Evolutionary conservation across 2,329 filamentous ascomycete species (phyloP).

Genomic region (Lecanicillium sp.): DNA sequence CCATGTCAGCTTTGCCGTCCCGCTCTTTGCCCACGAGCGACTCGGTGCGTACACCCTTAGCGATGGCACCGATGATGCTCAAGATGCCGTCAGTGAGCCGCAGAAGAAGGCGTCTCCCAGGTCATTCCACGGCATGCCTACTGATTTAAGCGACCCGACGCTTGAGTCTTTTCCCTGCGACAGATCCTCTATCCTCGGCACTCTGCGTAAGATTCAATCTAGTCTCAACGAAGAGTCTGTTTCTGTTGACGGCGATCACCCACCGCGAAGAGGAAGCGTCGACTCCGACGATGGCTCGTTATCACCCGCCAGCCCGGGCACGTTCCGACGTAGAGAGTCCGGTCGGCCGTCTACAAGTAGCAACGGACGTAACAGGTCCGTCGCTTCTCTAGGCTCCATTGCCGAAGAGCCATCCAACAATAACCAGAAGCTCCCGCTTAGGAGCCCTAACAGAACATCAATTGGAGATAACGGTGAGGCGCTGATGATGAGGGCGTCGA

Average conservation of each 20-base stretch:
- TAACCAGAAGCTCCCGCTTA: background rate
- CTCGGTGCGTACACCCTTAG: slow-evolving; percentile 35
- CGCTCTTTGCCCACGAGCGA: slow-evolving; percentile 43
- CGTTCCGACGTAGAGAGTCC: slow-evolving; percentile 27
- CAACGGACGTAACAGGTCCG: slow-evolving; percentile 30
- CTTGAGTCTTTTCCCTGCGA: slow-evolving; percentile 44
- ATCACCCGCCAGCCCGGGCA: slow-evolving; percentile 29
- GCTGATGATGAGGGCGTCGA: slow-evolving; percentile 10
- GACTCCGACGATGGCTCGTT: slow-evolving; percentile 36
- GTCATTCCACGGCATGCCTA: slow-evolving; percentile 2
- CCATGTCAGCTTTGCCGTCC: slow-evolving; percentile 19
- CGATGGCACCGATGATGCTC: slow-evolving; percentile 25
- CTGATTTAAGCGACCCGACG: slow-evolving; percentile 41
- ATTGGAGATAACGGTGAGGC: slow-evolving; percentile 1
- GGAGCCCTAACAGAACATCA: background rate
- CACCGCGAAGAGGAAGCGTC: slow-evolving; percentile 24
- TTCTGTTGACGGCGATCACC: slow-evolving; percentile 22
- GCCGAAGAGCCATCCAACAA: slow-evolving; percentile 33
- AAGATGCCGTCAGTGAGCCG: slow-evolving; percentile 10
- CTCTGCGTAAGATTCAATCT: slow-evolving; percentile 40
- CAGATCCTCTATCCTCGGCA: slow-evolving; percentile 37
- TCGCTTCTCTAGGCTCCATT: slow-evolving; percentile 40
- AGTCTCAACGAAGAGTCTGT: slow-evolving; percentile 36
- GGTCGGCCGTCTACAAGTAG: slow-evolving; percentile 27
- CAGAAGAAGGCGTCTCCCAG: slow-evolving; percentile 16